A percentile compares a stretch with the other conserved stretches of the same genome.
These are phyloP conservation scores for Kondoa subrosea DNA, from an alignment of 768 basidiomycete genomes.

Conservation along the genomic window DNA sequence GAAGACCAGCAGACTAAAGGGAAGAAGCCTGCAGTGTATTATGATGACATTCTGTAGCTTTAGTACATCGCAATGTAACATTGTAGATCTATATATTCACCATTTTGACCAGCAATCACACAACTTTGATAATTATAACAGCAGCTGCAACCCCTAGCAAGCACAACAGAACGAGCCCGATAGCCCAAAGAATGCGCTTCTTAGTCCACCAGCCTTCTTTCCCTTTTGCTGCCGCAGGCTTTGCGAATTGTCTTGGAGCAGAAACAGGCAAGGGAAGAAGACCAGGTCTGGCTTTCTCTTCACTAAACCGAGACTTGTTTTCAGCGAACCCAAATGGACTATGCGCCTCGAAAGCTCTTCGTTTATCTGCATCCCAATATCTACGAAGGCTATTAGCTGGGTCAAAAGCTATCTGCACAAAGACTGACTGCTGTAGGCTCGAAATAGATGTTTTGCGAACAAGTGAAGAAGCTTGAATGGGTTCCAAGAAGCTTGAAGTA, in stretches of 20 bases:
- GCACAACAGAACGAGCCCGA: background rate
- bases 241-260: background rate
- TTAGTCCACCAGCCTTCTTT: background rate
- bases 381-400: background rate
- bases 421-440: background rate
- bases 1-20: too few species aligned
- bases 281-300: background rate
- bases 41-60: background rate
- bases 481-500: background rate
- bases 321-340: background rate
- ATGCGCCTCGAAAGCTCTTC: background rate
- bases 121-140: background rate
- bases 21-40: background rate
- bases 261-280: background rate
- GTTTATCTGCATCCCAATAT: background rate
- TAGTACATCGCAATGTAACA: background rate
- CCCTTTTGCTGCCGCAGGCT: background rate
- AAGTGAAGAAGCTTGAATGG: background rate
- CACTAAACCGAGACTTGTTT: background rate
- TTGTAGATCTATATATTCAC: too few species aligned
- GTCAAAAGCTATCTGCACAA: background rate
- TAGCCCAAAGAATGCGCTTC: background rate
- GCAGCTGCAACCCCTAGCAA: background rate
- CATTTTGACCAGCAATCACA: background rate
- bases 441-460: background rate